Conservation (phyloP, 257 asterid species). For the Mitragyna speciosa region DNA sequence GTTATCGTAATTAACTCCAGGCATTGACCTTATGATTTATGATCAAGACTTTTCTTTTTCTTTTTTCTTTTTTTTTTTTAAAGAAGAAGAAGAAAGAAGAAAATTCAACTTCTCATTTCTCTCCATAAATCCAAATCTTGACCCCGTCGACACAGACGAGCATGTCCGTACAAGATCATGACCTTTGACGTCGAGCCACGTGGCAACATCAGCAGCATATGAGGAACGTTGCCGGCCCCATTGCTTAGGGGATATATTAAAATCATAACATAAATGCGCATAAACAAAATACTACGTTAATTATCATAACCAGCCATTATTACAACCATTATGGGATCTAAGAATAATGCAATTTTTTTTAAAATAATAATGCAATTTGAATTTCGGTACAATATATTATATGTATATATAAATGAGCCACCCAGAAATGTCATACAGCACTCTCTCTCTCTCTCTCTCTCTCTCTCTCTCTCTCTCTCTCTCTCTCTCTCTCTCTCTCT, state of each 20-base stretch:
- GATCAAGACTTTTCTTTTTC: neutral
- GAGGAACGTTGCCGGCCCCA: conserved; percentile 39
- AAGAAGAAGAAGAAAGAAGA: too few species aligned
- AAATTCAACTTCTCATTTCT: neutral
- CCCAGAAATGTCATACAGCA: neutral
- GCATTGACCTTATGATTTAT: conserved; percentile 24
- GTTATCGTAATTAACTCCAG: conserved; percentile 3
- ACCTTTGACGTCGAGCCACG: conserved; percentile 36
- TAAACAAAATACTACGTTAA: neutral
- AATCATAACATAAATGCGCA: neutral
- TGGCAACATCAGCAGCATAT: conserved; percentile 40
- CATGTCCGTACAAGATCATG: conserved; percentile 26
- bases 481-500: too few species aligned
- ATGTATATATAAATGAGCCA: neutral
- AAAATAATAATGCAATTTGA: neutral
- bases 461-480: too few species aligned
- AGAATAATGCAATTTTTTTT: neutral
- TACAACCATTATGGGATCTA: neutral
- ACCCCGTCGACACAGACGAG: conserved; percentile 34
- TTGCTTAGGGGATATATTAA: neutral
- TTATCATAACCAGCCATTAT: neutral
- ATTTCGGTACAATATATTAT: neutral
- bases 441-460: too few species aligned
- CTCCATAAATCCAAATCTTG: conserved; percentile 21
- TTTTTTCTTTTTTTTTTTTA: too few species aligned